Base-by-base conservation (phyloP, 352 stramenopile species). In the Pythium vanterpoolii region DNA sequence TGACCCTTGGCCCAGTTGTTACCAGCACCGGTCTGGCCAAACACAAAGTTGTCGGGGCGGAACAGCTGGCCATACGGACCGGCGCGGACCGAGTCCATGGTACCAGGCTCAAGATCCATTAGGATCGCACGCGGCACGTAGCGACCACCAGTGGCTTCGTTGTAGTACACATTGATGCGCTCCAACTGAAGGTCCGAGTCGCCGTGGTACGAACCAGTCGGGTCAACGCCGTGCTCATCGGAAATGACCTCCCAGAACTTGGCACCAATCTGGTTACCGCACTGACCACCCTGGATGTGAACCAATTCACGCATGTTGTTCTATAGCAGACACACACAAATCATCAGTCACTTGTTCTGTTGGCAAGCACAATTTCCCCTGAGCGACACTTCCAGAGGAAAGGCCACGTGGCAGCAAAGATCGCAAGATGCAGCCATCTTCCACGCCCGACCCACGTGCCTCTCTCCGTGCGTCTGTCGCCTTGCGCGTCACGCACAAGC, bases 1-100 rank as follows among this genome's bases (percentile, higher is more conserved):
- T 99, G 97, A 65, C 97, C 97, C 86, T 99, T 99, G 77, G 97
- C 97, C 97, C 97, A 99, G 86, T 99, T 98, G 87, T 98, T 99
- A 80, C 96, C 96, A 39, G 96, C 97, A 69, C 96, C 97, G 39
- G 90, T 98, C 75, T 99, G 95, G 55, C 96, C 97, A 79, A 99
- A 99, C 33, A 99, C 96, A 70, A 99, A 99, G 86, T 99, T 99
- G 78, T 99, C 97, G 23, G 97, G 97, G 56, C 96, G 90, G 84
- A 99, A 99, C 50, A 99, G 89, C 70, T 98, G 76, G 43, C 97
- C 97, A 70, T 97, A 98, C 14, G 96, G 87, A 58, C 95, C 96
- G 11, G 92, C 87, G 58, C 97, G 95, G 42, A 99, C 97, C 19
- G 96, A 96, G 78, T 99, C 97, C 97, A 99, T 99, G 52, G 97